A percentile compares a stretch with the other conserved stretches of the same genome.
Evolutionary conservation across 2,329 filamentous ascomycete genomes (phyloP).

Genomic region (Trichophyton benhamiae): DNA sequence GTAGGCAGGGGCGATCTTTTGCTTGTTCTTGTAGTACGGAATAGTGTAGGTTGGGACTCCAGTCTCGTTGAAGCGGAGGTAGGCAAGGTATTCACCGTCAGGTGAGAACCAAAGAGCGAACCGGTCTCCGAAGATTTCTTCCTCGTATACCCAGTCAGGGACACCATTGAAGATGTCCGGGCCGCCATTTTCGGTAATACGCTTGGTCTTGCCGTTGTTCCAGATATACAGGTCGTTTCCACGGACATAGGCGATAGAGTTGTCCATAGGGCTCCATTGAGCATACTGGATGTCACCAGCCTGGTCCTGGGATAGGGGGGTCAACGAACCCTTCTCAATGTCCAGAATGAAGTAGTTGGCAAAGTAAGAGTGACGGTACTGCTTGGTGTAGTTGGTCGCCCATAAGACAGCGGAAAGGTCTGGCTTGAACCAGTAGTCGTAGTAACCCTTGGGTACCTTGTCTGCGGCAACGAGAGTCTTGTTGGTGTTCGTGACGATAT

Average conservation of each 20-base stretch:
- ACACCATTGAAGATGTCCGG: conserved; percentile 78
- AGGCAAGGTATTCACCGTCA: conserved; percentile 73
- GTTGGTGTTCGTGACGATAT: conserved; percentile 47
- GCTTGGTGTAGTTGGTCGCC: conserved; percentile 54
- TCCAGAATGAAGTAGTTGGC: conserved; percentile 55
- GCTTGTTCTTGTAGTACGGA: conserved; percentile 52
- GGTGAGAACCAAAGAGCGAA: conserved; percentile 85
- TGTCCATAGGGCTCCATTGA: conserved; percentile 45
- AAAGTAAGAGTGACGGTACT: conserved; percentile 57
- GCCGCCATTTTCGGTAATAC: conserved; percentile 72
- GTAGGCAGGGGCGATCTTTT: conserved; percentile 48
- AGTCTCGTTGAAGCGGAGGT: conserved; percentile 72
- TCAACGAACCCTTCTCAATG: conserved; percentile 43
- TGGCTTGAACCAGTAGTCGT: conserved; percentile 50
- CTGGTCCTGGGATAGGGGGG: conserved; percentile 47
- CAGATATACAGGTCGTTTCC: conserved; percentile 54
- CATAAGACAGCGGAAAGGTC: conserved; percentile 49
- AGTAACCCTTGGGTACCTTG: conserved; percentile 43
- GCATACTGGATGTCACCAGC: conserved; percentile 56
- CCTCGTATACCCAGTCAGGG: conserved; percentile 89
- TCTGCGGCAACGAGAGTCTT: conserved; percentile 47
- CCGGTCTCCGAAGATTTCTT: conserved; percentile 62
- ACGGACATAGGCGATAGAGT: conserved; percentile 54
- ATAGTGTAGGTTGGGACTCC: conserved; percentile 55
- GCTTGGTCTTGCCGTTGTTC: conserved; percentile 42